Percentiles rank a stretch among this genome's conserved stretches.
Conservation (phyloP, 1,139 yeast genomes). For the Trichomonascaceae sp. region DNA sequence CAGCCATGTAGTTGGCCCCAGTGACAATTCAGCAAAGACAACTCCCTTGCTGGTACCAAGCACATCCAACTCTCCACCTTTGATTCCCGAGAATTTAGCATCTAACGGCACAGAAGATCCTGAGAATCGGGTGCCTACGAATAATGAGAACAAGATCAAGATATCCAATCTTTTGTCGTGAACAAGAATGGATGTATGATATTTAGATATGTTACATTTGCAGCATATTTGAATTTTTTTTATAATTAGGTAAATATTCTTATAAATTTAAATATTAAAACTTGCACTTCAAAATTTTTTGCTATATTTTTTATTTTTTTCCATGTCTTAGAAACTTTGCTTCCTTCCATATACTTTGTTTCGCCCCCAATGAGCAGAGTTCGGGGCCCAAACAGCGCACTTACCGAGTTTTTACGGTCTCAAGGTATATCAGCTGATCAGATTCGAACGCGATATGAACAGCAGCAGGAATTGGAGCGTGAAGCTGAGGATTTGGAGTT, state of each 20-base stretch:
- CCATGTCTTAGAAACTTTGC: neutral
- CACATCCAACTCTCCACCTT: slow-evolving; percentile 1
- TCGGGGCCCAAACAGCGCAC: slow-evolving; percentile 37
- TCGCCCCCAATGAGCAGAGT: slow-evolving; percentile 16
- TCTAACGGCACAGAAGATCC: neutral
- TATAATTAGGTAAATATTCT: neutral
- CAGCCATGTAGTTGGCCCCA: slow-evolving; percentile 20
- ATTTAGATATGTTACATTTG: neutral
- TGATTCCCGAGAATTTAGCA: neutral
- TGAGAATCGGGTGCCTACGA: neutral
- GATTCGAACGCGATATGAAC: slow-evolving; percentile 56
- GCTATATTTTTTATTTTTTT: no score
- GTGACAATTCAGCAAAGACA: neutral
- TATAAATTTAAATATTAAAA: neutral
- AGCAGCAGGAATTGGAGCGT: slow-evolving; percentile 29
- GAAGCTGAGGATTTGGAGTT: slow-evolving; percentile 12
- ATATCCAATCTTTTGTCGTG: slow-evolving; percentile 24
- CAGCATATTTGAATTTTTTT: neutral
- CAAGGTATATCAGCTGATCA: slow-evolving; percentile 86
- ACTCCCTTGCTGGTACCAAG: slow-evolving; percentile 5
- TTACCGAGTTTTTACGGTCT: slow-evolving; percentile 40
- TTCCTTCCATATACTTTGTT: neutral
- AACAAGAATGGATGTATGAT: neutral
- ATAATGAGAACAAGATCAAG: slow-evolving; percentile 18
- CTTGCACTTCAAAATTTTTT: neutral